Base-by-base conservation (phyloP, 345 rosid species). In the Euphorbia pulcherrima region DNA sequence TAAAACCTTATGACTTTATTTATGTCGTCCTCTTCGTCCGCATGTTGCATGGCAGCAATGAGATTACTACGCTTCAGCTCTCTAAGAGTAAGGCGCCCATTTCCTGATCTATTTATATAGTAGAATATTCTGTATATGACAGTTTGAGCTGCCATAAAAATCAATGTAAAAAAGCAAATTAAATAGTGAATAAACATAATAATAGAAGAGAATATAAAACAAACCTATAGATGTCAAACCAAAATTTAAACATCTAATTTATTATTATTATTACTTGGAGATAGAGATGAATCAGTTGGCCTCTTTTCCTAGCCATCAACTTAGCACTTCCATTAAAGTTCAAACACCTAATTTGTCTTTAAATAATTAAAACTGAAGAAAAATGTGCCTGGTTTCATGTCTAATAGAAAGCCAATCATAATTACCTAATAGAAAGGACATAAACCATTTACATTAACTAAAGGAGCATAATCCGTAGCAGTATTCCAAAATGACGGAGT, bases 21-120 rank as follows among this genome's bases (percentile, higher is more conserved):
- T 65, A 94, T 94, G 78, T 94, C 99, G 58, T 94, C 99, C 85
- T 91, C 99, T 72, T 91, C 96, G 75, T 89, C 97, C 18, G 87
- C 92, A 75, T 91, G 90, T 72, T 82, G 97, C 92, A 91, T 83
- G 64, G 96, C 97, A 65, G 81, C 92, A 61, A 91, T 67, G 68
- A 94, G 75, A 76, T 91, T 88, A 66, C 99, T 91, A 53, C 92
- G 89, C 70, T 88, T 94, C 74, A 94, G 86, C 86, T 94, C 99
- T 83, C 86, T 85, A 52, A 94, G 83, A 37, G 96, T 85, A 64
- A 91, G 86, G 69, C 74, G 92, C 20, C 99, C 97, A 88, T 83
- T 91, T 65, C 92, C 93, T 48, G 89, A 69, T 81, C 90, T 83
- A 82, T 94, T 94, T 72, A 91, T 81, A 84, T 85, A 85, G 87